These are phyloP conservation scores for Alternaria triticimaculans DNA, from an alignment of 2,329 filamentous ascomycete species.

Conservation along the genomic window DNA sequence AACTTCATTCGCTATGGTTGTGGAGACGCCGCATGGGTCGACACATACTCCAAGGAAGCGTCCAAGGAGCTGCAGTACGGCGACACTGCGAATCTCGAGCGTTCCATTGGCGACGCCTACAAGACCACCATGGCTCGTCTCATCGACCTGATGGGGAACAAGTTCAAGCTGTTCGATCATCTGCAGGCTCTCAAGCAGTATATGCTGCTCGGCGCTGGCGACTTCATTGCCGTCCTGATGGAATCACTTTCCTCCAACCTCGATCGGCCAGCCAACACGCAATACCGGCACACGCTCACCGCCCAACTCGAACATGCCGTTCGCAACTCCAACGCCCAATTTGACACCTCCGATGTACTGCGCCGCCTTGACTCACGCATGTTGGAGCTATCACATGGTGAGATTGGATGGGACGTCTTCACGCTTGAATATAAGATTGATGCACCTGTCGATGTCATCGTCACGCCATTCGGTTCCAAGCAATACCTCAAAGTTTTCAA, in stretches of 20 bases:
- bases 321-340: conserved; percentile 94
- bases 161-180: conserved; percentile 94
- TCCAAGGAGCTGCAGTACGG: conserved; percentile 93
- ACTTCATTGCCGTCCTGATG: conserved; percentile 97
- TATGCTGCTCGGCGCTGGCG: conserved; percentile 90
- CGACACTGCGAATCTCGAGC: conserved; percentile 88
- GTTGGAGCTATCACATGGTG: conserved; percentile 93
- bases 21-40: conserved; percentile 92
- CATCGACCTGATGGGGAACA: conserved; percentile 90
- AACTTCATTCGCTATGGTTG: conserved; percentile 98
- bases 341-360: conserved; percentile 89
- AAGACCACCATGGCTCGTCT: conserved; percentile 97
- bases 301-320: conserved; percentile 98
- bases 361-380: conserved; percentile 94
- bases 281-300: conserved; percentile 95
- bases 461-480: conserved; percentile 92
- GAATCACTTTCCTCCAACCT: conserved; percentile 92
- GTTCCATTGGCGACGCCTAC: conserved; percentile 95
- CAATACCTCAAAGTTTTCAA: conserved; percentile 99
- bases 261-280: conserved; percentile 92
- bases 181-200: conserved; percentile 92
- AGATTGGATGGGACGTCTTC: conserved; percentile 99
- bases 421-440: conserved; percentile 99
- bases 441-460: conserved; percentile 93
- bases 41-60: conserved; percentile 89